phyloP scores from a whole-genome alignment of 768 basidiomycete genomes.

The Boletus bicolor region DNA sequence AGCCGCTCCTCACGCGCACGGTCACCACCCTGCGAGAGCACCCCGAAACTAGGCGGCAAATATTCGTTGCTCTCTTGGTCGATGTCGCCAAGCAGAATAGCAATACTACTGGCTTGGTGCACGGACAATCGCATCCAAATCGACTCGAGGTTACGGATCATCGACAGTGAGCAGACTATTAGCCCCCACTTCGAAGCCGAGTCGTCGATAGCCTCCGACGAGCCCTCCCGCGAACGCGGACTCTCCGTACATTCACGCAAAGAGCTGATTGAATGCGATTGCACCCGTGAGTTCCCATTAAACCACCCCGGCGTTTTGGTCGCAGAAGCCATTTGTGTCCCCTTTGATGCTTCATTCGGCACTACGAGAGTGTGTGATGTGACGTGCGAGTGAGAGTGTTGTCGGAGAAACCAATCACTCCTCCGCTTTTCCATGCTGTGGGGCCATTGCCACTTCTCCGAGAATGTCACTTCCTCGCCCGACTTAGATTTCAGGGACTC shows the following conservation, averaged over 20 bases:
- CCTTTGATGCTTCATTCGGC: background rate
- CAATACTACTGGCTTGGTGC: conserved; percentile 48
- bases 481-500: background rate
- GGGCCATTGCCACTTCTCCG: background rate
- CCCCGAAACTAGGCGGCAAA: conserved; percentile 1
- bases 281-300: conserved; percentile 29
- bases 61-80: background rate
- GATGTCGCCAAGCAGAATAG: conserved; percentile 21
- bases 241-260: conserved; percentile 26
- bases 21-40: background rate
- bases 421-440: background rate
- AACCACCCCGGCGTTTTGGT: conserved; percentile 6
- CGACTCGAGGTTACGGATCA: conserved; percentile 43
- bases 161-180: conserved; percentile 2
- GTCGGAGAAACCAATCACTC: background rate
- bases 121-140: conserved; percentile 42
- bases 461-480: conserved; percentile 1
- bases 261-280: conserved; percentile 18
- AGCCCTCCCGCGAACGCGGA: conserved; percentile 12
- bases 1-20: background rate
- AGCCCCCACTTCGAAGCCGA: background rate
- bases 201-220: conserved; percentile 1
- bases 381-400: background rate
- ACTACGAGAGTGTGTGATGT: background rate
- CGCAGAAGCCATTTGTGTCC: background rate